phyloP scores from a whole-genome alignment of 768 basidiomycete species.

The Leccinum disarticulatum region DNA sequence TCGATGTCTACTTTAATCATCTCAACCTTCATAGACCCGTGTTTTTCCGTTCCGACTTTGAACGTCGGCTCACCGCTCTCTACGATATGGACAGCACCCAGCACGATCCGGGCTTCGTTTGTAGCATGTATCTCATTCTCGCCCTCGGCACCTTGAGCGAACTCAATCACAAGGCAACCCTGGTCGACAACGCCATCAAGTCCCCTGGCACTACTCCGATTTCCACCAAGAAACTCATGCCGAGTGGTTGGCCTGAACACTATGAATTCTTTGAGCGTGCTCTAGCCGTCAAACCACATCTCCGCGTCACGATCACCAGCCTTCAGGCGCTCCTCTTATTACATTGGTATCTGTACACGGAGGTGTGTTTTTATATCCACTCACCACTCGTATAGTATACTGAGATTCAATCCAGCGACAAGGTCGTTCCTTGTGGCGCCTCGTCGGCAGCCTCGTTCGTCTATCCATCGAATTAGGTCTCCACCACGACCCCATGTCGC shows the following conservation, averaged over 20 bases:
- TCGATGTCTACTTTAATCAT: slow-evolving; percentile 70
- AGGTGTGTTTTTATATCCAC: slow-evolving; percentile 46
- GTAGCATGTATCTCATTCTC: slow-evolving; percentile 73
- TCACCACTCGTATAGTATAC: background rate
- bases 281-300: slow-evolving; percentile 73
- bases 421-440: slow-evolving; percentile 86
- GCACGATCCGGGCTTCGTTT: slow-evolving; percentile 76
- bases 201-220: slow-evolving; percentile 33
- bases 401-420: slow-evolving; percentile 56
- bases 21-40: slow-evolving; percentile 83
- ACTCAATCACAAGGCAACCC: slow-evolving; percentile 67
- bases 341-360: slow-evolving; percentile 89
- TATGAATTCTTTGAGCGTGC: slow-evolving; percentile 85
- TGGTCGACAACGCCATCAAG: slow-evolving; percentile 46
- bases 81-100: slow-evolving; percentile 56
- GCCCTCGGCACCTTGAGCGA: slow-evolving; percentile 83
- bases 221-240: slow-evolving; percentile 59
- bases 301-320: slow-evolving; percentile 79
- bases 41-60: slow-evolving; percentile 67
- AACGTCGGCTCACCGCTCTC: slow-evolving; percentile 59
- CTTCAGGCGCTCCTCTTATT: slow-evolving; percentile 80
- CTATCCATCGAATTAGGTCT: slow-evolving; percentile 81
- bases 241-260: slow-evolving; percentile 67
- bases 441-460: slow-evolving; percentile 82
- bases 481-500: slow-evolving; percentile 79